Conservation (phyloP, 306 rosid species). For the Vicia villosa region DNA sequence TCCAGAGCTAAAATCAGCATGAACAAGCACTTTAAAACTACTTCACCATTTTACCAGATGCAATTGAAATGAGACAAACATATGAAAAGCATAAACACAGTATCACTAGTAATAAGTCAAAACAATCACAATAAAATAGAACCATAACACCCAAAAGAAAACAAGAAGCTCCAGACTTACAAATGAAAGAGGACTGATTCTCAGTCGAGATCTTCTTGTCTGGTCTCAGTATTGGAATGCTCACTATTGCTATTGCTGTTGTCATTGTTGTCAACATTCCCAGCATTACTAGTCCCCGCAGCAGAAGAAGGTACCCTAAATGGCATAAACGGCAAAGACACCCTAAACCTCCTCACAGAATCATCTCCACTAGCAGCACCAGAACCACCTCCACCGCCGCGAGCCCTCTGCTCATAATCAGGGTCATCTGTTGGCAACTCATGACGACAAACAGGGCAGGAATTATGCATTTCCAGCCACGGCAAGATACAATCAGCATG, state of each 20-base stretch:
- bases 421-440: slow-evolving; percentile 91
- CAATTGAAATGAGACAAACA: slow-evolving; percentile 6
- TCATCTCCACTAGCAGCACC: slow-evolving; percentile 19
- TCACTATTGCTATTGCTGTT: slow-evolving; percentile 36
- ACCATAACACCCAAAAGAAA: slow-evolving; percentile 23
- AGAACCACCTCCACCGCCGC: slow-evolving; percentile 17
- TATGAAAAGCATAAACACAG: neutral
- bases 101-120: slow-evolving; percentile 7
- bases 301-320: slow-evolving; percentile 43
- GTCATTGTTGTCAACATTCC: slow-evolving; percentile 34
- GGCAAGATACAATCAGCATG: slow-evolving; percentile 82
- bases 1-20: slow-evolving; percentile 2
- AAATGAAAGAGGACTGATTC: slow-evolving; percentile 43
- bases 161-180: slow-evolving; percentile 38
- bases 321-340: slow-evolving; percentile 61
- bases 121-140: slow-evolving; percentile 6
- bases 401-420: slow-evolving; percentile 71
- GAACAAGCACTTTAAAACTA: neutral
- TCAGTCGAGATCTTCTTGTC: slow-evolving; percentile 95
- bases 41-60: neutral
- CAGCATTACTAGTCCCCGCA: slow-evolving; percentile 75
- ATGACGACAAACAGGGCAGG: slow-evolving; percentile 91
- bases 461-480: slow-evolving; percentile 86
- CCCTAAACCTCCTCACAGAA: slow-evolving; percentile 60
- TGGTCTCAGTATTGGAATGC: slow-evolving; percentile 64